These are phyloP conservation scores for Macrolepiota albuminosa DNA, from an alignment of 768 basidiomycete genomes.

Conservation along the genomic window DNA sequence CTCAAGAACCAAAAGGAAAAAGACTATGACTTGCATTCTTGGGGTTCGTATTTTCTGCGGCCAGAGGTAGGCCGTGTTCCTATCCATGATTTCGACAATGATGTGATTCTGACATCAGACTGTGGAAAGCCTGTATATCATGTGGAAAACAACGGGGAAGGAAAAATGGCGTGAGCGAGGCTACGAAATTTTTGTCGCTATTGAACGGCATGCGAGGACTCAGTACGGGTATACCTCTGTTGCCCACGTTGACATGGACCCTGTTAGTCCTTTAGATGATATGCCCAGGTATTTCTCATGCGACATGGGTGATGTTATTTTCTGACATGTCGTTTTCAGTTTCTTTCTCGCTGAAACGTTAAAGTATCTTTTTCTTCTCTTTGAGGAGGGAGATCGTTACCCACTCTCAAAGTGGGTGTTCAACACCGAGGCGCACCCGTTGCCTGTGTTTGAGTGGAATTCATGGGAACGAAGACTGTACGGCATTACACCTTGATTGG, in stretches of 20 bases:
- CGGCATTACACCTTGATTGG: slow-evolving; percentile 20
- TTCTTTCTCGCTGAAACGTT: slow-evolving; percentile 46
- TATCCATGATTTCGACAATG: not conserved
- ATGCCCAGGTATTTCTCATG: slow-evolving; percentile 63
- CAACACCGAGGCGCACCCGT: slow-evolving; percentile 69
- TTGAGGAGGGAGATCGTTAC: slow-evolving; percentile 49
- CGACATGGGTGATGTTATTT: not conserved
- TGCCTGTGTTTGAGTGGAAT: slow-evolving; percentile 62
- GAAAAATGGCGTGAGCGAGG: slow-evolving; percentile 67
- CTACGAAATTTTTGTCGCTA: slow-evolving; percentile 61
- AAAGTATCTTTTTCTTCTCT: slow-evolving; percentile 66
- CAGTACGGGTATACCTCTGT: slow-evolving; percentile 56
- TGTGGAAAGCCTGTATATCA: slow-evolving; percentile 62
- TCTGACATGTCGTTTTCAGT: slow-evolving; percentile 16
- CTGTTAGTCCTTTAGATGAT: slow-evolving; percentile 37
- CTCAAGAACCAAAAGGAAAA: slow-evolving; percentile 25
- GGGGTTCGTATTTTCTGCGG: slow-evolving; percentile 47
- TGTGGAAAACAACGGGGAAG: slow-evolving; percentile 68
- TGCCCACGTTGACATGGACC: slow-evolving; percentile 34
- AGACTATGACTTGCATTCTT: slow-evolving; percentile 44
- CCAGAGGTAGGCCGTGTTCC: slow-evolving; percentile 53
- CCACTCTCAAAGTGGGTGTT: slow-evolving; percentile 54
- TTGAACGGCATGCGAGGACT: slow-evolving; percentile 53
- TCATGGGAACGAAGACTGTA: slow-evolving; percentile 43
- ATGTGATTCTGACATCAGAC: slow-evolving; percentile 36